These are phyloP conservation scores for Botryotinia narcissicola DNA, from an alignment of 2,329 filamentous ascomycete genomes.

Conservation along the genomic window DNA sequence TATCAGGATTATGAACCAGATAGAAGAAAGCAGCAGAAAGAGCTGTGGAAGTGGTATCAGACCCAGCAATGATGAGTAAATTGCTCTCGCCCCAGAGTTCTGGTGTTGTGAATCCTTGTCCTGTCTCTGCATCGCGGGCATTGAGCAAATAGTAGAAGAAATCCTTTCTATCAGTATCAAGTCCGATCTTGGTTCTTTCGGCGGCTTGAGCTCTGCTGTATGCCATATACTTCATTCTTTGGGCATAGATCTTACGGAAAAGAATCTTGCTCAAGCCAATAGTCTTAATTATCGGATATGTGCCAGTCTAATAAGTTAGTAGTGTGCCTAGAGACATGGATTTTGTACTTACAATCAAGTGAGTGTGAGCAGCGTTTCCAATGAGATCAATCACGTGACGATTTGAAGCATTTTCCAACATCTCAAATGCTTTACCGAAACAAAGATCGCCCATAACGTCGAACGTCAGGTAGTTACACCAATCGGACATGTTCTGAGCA, in stretches of 20 bases:
- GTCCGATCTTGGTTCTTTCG: conserved; percentile 62
- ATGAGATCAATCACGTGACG: conserved; percentile 66
- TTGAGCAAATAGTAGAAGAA: conserved; percentile 75
- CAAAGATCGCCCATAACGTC: conserved; percentile 52
- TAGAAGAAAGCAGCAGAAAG: conserved; percentile 43
- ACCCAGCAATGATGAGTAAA: conserved; percentile 36
- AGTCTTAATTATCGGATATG: conserved; percentile 66
- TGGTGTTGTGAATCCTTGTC: conserved; percentile 43
- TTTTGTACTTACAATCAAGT: conserved; percentile 55
- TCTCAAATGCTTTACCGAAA: conserved; percentile 51
- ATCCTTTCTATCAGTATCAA: conserved; percentile 59
- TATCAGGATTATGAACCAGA: conserved; percentile 38
- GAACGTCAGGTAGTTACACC: conserved; percentile 45
- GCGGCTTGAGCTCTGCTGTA: conserved; percentile 67
- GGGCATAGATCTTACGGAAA: conserved; percentile 64
- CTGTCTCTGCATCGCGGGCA: conserved; percentile 69
- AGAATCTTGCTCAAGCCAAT: conserved; percentile 66
- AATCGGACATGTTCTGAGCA: conserved; percentile 58
- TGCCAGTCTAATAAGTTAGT: conserved; percentile 46
- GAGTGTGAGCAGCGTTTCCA: conserved; percentile 64
- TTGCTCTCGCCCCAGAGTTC: conserved; percentile 33
- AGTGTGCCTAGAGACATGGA: neutral
- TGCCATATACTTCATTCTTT: conserved; percentile 67
- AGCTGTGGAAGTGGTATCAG: conserved; percentile 44
- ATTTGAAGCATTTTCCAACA: conserved; percentile 52